Base-by-base conservation (phyloP, 345 rosid species). In the Crucihimalaya himalaica region DNA sequence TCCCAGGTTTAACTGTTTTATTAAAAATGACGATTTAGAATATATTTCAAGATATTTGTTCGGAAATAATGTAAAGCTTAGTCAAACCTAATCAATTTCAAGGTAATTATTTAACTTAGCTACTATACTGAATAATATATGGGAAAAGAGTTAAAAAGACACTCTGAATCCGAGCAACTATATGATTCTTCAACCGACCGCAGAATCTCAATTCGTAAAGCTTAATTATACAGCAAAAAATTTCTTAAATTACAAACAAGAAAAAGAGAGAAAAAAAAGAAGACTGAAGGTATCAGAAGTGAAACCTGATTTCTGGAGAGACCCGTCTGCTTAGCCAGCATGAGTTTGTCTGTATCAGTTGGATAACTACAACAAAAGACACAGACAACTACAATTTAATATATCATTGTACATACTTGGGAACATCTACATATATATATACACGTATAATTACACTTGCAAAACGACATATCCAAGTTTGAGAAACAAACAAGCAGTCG, bases 301-400 rank as follows among this genome's bases (percentile, higher is more conserved):
- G 32, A 71, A 48, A 88, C 97, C 96, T 92, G 97, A 76, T 85
- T 88, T 54, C 97, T 85, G 4, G 97, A 85, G 67, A 92, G 85
- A 78, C 97, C 97, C 0, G 97, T 89, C 81, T 92, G 96, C 61
- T 92, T 89, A 29, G 97, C 96, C 86, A 92, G 78, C 94, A 86
- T 86, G 66, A 86, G 75, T 83, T 92, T 92, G 84, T 92, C 97
- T 9, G 90, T 86, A 79, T 92, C 97, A 40, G 96, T 88, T 23
- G 97, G 97, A 80, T 92, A 92, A 51, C 97, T 92, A 83, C 55
- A 76, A 78, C 68, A 79, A 70, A 40, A 63, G 72, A 63, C 70
- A 54, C 71, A 54, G 48, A 53, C 58, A 53, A 60, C 40, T 45
- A 69, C 21, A 53, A 54, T 23, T 52, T 68, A 54, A 63, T 63